phyloP scores from a whole-genome alignment of 169 alveolate species.

The Eimeria tenella region DNA sequence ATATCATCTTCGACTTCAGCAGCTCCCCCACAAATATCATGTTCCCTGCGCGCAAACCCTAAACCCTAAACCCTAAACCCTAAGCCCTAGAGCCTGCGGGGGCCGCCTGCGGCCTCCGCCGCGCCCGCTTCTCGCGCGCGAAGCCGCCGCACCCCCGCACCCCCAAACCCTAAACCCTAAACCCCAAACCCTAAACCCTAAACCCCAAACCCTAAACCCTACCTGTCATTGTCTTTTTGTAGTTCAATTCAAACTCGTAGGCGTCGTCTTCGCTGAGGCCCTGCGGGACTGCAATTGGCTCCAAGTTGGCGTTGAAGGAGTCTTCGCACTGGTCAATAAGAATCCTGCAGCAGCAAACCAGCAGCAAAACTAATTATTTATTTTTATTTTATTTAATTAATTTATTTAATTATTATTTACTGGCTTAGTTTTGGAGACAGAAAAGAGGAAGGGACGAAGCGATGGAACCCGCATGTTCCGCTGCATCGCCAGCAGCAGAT shows the following conservation, averaged over 20 bases:
- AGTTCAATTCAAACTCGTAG: constrained; percentile 82
- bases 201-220: neutral
- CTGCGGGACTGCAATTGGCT: constrained; percentile 83
- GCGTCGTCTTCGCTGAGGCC: constrained; percentile 83
- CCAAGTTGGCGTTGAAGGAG: constrained; percentile 83
- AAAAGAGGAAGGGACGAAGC: too few relatives aligned
- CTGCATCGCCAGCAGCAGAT: neutral
- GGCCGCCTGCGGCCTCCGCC: too few relatives aligned
- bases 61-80: constrained; percentile 25
- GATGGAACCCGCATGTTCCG: neutral
- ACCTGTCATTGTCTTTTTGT: constrained; percentile 84
- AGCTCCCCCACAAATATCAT: constrained; percentile 85
- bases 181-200: neutral
- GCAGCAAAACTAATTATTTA: neutral
- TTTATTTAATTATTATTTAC: too few relatives aligned
- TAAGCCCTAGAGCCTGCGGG: neutral
- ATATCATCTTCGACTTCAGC: constrained; percentile 81
- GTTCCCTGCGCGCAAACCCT: constrained; percentile 57
- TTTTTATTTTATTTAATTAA: too few relatives aligned
- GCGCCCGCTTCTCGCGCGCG: too few relatives aligned
- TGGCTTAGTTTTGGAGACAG: neutral
- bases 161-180: too few relatives aligned
- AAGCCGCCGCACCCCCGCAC: too few relatives aligned
- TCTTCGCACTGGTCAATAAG: constrained; percentile 83
- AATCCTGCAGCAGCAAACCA: constrained; percentile 64